A percentile compares a stretch with the other conserved stretches of the same genome.
Evolutionary conservation across 352 stramenopile genomes (phyloP).

Genomic region (Globisporangium mamillatum): DNA sequence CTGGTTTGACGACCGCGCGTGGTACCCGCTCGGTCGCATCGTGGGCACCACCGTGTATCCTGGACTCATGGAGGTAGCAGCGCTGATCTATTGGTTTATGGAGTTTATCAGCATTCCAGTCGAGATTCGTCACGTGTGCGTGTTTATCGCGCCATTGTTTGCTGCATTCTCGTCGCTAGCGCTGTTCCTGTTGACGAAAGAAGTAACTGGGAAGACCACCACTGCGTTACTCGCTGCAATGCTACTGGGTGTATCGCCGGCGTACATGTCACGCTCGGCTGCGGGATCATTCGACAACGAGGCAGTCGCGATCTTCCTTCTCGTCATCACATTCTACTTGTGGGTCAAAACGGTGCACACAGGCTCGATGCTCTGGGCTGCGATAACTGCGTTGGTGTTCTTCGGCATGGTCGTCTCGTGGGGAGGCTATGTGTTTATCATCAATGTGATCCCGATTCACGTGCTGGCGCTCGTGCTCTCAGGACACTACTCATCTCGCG

Average conservation of each 20-base stretch:
- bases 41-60: conserved; percentile 94
- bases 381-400: conserved; percentile 84
- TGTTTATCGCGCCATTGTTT: conserved; percentile 90
- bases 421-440: conserved; percentile 99
- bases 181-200: conserved; percentile 84
- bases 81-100: conserved; percentile 74
- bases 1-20: conserved; percentile 98
- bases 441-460: conserved; percentile 98
- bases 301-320: conserved; percentile 96
- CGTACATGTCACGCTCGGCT: conserved; percentile 96
- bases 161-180: conserved; percentile 80
- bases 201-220: conserved; percentile 62
- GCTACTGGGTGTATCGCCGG: conserved; percentile 95
- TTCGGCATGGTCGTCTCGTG: conserved; percentile 97
- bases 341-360: conserved; percentile 90
- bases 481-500: conserved; percentile 86
- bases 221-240: conserved; percentile 87
- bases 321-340: conserved; percentile 96
- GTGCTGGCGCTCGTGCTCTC: conserved; percentile 89
- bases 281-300: conserved; percentile 99
- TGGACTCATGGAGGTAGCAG: conserved; percentile 87
- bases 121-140: conserved; percentile 85
- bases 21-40: conserved; percentile 91
- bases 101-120: conserved; percentile 56
- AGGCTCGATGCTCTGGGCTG: conserved; percentile 73